These are phyloP conservation scores for Synura sp. DNA, from an alignment of 352 stramenopile genomes.

Conservation along the genomic window DNA sequence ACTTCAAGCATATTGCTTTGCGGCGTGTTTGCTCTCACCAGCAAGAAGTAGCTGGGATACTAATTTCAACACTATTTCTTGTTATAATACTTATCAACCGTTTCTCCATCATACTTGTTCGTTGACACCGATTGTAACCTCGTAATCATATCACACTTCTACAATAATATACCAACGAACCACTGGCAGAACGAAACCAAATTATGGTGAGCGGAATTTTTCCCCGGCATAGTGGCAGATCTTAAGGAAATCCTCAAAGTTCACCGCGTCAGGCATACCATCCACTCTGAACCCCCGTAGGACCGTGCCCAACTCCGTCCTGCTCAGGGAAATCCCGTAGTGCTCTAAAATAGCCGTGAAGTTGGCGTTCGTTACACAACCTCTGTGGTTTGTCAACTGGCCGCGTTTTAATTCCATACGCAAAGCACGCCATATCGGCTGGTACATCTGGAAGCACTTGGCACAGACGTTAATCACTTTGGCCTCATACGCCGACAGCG, in stretches of 20 bases:
- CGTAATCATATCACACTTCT: too few species aligned
- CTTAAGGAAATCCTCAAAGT: constrained; percentile 23
- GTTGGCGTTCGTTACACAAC: background rate
- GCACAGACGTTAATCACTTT: background rate
- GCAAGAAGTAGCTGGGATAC: too few species aligned
- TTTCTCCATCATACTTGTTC: too few species aligned
- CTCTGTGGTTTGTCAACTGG: background rate
- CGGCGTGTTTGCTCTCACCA: too few species aligned
- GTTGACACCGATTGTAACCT: too few species aligned
- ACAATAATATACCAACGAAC: too few species aligned
- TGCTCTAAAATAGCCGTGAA: constrained; percentile 29
- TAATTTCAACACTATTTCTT: too few species aligned
- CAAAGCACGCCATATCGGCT: background rate
- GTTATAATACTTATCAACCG: too few species aligned
- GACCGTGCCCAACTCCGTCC: background rate
- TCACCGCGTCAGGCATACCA: background rate
- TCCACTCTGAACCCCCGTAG: background rate
- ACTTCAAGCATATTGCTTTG: too few species aligned
- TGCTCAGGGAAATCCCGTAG: background rate
- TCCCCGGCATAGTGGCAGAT: too few species aligned
- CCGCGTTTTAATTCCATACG: constrained; percentile 6
- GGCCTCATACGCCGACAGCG: background rate
- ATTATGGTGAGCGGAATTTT: too few species aligned
- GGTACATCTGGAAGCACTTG: background rate
- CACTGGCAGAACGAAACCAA: too few species aligned